These are phyloP conservation scores for Adansonia gregorii DNA, from an alignment of 441 rosid genomes.

Conservation along the genomic window DNA sequence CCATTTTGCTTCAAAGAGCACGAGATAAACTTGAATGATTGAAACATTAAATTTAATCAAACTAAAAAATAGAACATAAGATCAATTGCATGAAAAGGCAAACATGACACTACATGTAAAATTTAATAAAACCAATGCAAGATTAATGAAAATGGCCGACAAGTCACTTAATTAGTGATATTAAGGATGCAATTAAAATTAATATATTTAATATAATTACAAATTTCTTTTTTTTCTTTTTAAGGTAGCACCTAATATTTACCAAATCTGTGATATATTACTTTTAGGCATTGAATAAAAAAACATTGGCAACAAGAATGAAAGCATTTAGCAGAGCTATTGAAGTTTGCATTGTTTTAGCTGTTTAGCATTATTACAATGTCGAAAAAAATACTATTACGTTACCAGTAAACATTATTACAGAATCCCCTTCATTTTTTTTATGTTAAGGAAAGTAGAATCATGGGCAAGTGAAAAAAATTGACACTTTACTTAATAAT, in stretches of 20 bases:
- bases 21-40: too few relatives aligned
- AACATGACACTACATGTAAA: too few relatives aligned
- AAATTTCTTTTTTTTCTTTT: too few relatives aligned
- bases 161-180: too few relatives aligned
- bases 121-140: too few relatives aligned
- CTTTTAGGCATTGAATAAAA: slow-evolving; percentile 3
- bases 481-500: not conserved
- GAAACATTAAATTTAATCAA: too few relatives aligned
- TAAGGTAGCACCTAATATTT: not conserved
- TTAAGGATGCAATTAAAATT: too few relatives aligned
- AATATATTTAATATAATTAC: too few relatives aligned
- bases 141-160: too few relatives aligned
- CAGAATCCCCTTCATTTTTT: not conserved
- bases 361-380: not conserved
- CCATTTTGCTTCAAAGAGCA: too few relatives aligned
- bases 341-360: not conserved
- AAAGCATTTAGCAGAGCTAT: slow-evolving; percentile 1
- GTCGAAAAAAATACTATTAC: not conserved
- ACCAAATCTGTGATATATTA: not conserved
- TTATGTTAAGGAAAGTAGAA: slow-evolving; percentile 8
- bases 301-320: slow-evolving; percentile 12
- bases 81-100: too few relatives aligned
- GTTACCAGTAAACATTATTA: slow-evolving; percentile 4
- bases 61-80: too few relatives aligned
- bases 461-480: slow-evolving; percentile 14